Conservation (phyloP, 192 early-diverging fungal species). For the Podila clonocystis region DNA sequence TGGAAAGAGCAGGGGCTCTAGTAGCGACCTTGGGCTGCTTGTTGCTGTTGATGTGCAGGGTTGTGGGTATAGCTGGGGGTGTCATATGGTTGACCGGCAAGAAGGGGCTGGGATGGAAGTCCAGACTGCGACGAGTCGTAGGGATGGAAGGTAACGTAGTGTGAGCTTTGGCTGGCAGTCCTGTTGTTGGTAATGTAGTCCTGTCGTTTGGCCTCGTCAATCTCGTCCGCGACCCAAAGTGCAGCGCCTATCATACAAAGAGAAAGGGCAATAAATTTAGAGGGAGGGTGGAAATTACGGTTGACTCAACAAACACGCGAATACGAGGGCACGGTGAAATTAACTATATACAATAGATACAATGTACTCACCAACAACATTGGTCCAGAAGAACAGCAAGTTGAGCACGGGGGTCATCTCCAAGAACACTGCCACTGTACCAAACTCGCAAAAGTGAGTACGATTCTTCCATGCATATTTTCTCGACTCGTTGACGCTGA, state of each 20-base stretch:
- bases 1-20: no score
- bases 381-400: conserved; percentile 76
- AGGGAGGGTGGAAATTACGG: background rate
- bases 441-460: conserved; percentile 53
- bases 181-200: conserved; percentile 29
- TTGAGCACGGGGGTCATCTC: conserved; percentile 71
- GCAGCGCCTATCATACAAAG: conserved; percentile 14
- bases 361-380: conserved; percentile 60
- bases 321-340: background rate
- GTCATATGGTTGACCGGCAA: conserved; percentile 19
- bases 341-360: background rate
- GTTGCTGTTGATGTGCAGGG: no score
- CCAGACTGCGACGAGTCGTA: conserved; percentile 30
- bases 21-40: no score
- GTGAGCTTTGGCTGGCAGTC: conserved; percentile 19
- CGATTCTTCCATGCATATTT: conserved; percentile 57
- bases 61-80: conserved; percentile 7
- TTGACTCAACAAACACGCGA: background rate
- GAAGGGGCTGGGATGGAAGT: conserved; percentile 32
- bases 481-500: conserved; percentile 54
- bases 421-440: conserved; percentile 63
- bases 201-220: conserved; percentile 54
- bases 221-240: conserved; percentile 71
- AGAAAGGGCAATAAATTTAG: background rate
- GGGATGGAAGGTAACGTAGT: conserved; percentile 48